Conservation (phyloP, 257 asterid genomes). For the Marsdenia floribunda region DNA sequence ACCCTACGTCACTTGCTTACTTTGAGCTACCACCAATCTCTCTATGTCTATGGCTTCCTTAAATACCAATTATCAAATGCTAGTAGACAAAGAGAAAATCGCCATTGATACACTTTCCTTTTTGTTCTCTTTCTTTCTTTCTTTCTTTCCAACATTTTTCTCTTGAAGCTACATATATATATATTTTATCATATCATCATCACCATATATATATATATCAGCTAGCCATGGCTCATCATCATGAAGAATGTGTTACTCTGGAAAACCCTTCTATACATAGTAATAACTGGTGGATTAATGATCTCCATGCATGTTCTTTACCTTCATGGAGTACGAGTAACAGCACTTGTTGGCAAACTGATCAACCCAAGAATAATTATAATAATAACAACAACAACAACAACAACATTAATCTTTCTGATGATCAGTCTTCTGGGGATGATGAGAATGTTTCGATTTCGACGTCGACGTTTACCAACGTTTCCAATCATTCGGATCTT, state of each 20-base stretch:
- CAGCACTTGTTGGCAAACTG: background rate
- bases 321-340: slow-evolving; percentile 11
- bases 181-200: too few species aligned
- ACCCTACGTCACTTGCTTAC: background rate
- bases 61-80: slow-evolving; percentile 9
- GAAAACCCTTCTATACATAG: slow-evolving; percentile 6
- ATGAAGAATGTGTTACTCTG: background rate
- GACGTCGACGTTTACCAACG: background rate
- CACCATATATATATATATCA: too few species aligned
- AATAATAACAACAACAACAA: too few species aligned
- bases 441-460: slow-evolving; percentile 13
- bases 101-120: background rate
- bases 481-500: slow-evolving; percentile 1
- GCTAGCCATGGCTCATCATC: slow-evolving; percentile 3
- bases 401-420: too few species aligned
- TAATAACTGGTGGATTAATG: slow-evolving; percentile 7
- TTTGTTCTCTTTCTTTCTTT: too few species aligned
- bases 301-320: slow-evolving; percentile 6
- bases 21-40: too few species aligned
- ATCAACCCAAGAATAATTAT: background rate
- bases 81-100: background rate
- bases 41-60: background rate
- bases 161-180: too few species aligned
- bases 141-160: too few species aligned
- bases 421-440: slow-evolving; percentile 9